These are phyloP conservation scores for Suillus plorans DNA, from an alignment of 768 basidiomycete species.

Conservation along the genomic window DNA sequence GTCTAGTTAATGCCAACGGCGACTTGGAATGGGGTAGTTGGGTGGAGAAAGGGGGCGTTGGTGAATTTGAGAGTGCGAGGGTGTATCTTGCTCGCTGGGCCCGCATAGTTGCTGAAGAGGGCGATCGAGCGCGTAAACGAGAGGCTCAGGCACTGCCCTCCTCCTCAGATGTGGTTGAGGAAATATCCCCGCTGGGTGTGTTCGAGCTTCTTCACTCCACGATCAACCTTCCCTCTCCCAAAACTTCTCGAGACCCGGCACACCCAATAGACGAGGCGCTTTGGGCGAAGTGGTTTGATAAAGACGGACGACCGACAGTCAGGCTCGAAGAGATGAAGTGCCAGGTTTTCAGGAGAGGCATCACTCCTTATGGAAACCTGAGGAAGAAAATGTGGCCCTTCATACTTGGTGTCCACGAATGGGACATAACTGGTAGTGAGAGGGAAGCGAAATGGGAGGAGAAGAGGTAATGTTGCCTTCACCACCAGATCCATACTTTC, in stretches of 20 bases:
- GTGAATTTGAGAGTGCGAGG: conserved; percentile 94
- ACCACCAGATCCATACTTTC: background rate
- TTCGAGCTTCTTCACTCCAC: conserved; percentile 85
- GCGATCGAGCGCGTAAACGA: conserved; percentile 80
- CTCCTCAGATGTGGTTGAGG: conserved; percentile 50
- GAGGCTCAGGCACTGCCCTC: conserved; percentile 73
- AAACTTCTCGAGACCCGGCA: conserved; percentile 75
- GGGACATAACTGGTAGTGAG: conserved; percentile 68
- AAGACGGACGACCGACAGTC: conserved; percentile 66
- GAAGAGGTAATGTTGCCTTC: conserved; percentile 49
- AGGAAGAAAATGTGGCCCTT: conserved; percentile 89
- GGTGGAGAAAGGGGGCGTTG: conserved; percentile 91
- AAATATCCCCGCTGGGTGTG: conserved; percentile 75
- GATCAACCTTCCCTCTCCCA: conserved; percentile 78
- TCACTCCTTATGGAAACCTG: conserved; percentile 50
- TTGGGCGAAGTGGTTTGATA: conserved; percentile 81
- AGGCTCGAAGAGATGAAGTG: conserved; percentile 66
- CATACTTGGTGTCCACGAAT: conserved; percentile 79
- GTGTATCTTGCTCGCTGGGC: conserved; percentile 98
- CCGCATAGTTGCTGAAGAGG: conserved; percentile 95
- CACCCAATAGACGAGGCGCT: conserved; percentile 72
- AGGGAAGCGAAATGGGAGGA: conserved; percentile 59
- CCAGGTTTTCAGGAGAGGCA: conserved; percentile 78
- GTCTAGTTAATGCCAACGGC: conserved; percentile 85
- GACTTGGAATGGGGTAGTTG: conserved; percentile 93